Evolutionary conservation across 23 red algal genomes (phyloP), one percentile per base, ranked within the genome.

Genomic region (Gracilariopsis chorda): DNA sequence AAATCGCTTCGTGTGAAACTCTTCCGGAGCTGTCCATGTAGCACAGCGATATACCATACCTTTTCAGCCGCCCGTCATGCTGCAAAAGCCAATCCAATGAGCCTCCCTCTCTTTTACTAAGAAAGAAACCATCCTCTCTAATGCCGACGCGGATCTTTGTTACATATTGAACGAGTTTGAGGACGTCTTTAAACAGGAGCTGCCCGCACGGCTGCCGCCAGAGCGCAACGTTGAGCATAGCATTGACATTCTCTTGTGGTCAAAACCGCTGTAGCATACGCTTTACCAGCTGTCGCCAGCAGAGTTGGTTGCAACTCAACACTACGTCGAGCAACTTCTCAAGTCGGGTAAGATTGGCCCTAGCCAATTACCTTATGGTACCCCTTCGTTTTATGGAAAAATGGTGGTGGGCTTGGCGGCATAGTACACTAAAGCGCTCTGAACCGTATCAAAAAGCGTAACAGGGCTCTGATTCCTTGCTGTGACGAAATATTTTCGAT

Each of bases 401-500:
- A 48, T 16, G 48, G 33, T 20, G 0, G 39, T 78, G 48, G 48
- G 25, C 33, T 78, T 16, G 12, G 39, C 17, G 0, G 32, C 16
- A 39, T 78, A 16, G 43, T 78, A 14, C 30, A 78, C 43, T 43
- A 78, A 24, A 78, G 1, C 0, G 72, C 32, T 11, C 72, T 78
- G 19, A 78, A 78, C 25, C 23, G 39, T 20, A 48, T 1, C 19
- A 78, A 0, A 0, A 48, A 78, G 33, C 29, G 0, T 17, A 78
- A 78, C 39, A 78, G 25, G 16, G 0, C 72, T 16, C 72, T 0
- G 16, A 19, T 78, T 17, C 72, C 72, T 20, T 13, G 72, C 14
- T 48, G 36, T 49, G 0, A 78, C 0, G 72, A 78, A 48, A 78
- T 78, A 16, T 78, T 78, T n/a, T n/a, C 36, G 72, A 78, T 39